Evolutionary conservation across 2,329 filamentous ascomycete species (phyloP).

Genomic region (Curvularia sp.): DNA sequence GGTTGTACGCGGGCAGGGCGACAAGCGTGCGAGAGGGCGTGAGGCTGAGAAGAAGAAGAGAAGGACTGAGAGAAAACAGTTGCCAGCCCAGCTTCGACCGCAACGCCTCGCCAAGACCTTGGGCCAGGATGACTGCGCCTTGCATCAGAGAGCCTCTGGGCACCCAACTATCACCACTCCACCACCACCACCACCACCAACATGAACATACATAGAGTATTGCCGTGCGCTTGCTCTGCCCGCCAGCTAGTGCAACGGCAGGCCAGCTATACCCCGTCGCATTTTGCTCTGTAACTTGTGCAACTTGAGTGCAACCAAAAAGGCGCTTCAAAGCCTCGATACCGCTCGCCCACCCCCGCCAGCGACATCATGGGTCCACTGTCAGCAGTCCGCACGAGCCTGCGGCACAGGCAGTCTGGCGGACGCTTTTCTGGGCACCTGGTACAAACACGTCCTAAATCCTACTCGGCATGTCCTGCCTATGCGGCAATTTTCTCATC

Average conservation of each 20-base stretch:
- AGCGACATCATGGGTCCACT: slow-evolving; percentile 19
- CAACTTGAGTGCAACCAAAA: neutral
- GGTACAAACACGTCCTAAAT: slow-evolving; percentile 2
- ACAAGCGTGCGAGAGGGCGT: no score
- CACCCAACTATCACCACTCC: neutral
- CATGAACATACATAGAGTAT: neutral
- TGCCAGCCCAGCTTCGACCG: slow-evolving; percentile 19
- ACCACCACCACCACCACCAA: neutral
- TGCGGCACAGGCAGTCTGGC: neutral
- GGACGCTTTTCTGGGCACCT: neutral
- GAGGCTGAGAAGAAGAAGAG: slow-evolving; percentile 3
- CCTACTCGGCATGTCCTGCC: slow-evolving; percentile 4
- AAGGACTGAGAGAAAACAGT: slow-evolving; percentile 4
- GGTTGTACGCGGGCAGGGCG: neutral
- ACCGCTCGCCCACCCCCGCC: slow-evolving; percentile 2
- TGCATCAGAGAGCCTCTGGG: slow-evolving; percentile 9
- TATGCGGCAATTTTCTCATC: slow-evolving; percentile 9
- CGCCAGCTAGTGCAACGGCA: neutral
- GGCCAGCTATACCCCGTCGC: neutral
- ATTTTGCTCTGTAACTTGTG: neutral
- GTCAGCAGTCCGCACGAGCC: slow-evolving; percentile 8
- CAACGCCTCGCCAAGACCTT: slow-evolving; percentile 19
- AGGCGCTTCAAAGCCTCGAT: slow-evolving; percentile 1
- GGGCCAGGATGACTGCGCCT: slow-evolving; percentile 18
- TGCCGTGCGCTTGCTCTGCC: neutral